These are phyloP conservation scores for Scopulariopsis brevicaulis DNA, from an alignment of 2,329 filamentous ascomycete genomes.

Conservation along the genomic window DNA sequence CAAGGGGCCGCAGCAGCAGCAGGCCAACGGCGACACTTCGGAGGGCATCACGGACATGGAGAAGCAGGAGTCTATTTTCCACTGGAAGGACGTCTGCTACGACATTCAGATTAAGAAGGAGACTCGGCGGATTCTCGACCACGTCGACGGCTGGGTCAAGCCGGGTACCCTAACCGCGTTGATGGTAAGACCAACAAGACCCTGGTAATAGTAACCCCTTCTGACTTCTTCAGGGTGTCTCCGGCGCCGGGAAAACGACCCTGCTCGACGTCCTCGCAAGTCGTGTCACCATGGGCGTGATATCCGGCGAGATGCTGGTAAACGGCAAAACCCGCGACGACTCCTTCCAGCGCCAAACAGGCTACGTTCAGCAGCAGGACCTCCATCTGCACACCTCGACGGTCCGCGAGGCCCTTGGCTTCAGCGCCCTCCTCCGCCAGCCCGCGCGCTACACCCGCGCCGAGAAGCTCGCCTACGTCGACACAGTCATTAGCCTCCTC, in stretches of 20 bases:
- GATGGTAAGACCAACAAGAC: conserved; percentile 28
- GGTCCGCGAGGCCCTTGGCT: conserved; percentile 26
- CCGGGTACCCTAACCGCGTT: conserved; percentile 62
- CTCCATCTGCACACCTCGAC: conserved; percentile 31
- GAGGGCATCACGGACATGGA: background rate
- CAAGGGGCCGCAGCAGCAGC: background rate
- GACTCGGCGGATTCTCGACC: conserved; percentile 52
- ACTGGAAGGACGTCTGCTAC: conserved; percentile 63
- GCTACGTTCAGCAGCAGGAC: conserved; percentile 62
- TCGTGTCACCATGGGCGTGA: conserved; percentile 62
- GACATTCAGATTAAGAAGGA: conserved; percentile 62
- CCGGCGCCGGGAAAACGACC: conserved; percentile 49
- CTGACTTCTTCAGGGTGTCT: conserved; percentile 17
- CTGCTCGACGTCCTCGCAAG: conserved; percentile 53
- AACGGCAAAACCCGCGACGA: conserved; percentile 54
- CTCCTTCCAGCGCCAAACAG: conserved; percentile 61
- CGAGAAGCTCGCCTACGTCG: conserved; percentile 40
- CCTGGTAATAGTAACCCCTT: background rate
- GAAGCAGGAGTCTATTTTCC: conserved; percentile 34
- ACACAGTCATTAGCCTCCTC: conserved; percentile 40
- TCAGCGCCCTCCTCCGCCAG: conserved; percentile 32
- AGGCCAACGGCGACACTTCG: background rate
- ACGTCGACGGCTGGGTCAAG: conserved; percentile 66
- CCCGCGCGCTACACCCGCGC: conserved; percentile 26
- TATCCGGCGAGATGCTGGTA: conserved; percentile 58